phyloP scores from a whole-genome alignment of 1,139 yeast genomes.

The Casaregolazyma lundiana region DNA sequence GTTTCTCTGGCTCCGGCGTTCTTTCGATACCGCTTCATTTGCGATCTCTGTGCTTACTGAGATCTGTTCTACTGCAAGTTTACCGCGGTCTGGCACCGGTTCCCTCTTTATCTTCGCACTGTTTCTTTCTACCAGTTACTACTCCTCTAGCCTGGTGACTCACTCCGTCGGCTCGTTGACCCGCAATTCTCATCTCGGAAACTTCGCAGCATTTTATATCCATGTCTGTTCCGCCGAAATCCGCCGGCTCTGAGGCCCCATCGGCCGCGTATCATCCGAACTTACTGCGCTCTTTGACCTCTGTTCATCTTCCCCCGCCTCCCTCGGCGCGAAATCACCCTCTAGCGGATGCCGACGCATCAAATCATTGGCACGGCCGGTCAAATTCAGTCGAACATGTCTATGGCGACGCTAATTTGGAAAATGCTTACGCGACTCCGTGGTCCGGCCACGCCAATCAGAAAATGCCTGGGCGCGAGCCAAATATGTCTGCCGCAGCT shows the following conservation, averaged over 20 bases:
- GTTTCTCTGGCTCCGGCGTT: no score
- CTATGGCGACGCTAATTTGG: slow-evolving; percentile 2
- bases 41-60: no score
- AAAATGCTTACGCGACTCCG: slow-evolving; percentile 12
- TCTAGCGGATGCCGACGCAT: slow-evolving; percentile 1
- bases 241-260: slow-evolving; percentile 7
- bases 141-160: no score
- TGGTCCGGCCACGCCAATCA: slow-evolving; percentile 7
- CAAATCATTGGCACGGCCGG: slow-evolving; percentile 9
- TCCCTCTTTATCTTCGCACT: no score
- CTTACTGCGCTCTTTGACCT: slow-evolving; percentile 39
- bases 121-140: no score
- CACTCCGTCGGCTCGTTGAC: no score
- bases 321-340: slow-evolving; percentile 32
- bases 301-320: slow-evolving; percentile 44
- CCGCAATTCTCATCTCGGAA: no score
- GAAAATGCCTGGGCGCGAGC: background rate
- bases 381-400: slow-evolving; percentile 6
- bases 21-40: no score
- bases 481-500: slow-evolving; percentile 5
- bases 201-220: no score
- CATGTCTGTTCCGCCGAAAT: slow-evolving; percentile 8
- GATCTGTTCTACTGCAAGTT: no score
- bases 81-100: no score
- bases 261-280: slow-evolving; percentile 28